phyloP scores from a whole-genome alignment of 352 stramenopile species.

The Phytopythium chamaehyphon region DNA sequence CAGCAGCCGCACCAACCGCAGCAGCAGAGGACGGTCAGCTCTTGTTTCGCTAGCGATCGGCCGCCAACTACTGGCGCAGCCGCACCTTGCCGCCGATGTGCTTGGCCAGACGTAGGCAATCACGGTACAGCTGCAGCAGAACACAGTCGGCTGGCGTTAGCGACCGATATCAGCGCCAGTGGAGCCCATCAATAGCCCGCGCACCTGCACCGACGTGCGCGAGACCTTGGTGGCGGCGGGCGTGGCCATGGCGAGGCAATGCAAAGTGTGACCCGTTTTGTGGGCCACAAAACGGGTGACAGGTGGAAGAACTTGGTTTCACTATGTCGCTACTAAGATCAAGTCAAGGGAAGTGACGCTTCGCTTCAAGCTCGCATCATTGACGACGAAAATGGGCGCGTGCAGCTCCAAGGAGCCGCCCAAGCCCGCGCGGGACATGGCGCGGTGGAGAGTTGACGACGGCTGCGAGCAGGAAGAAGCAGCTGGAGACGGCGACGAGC shows the following conservation, averaged over 20 bases:
- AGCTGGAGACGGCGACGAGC: not conserved
- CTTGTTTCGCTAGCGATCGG: no score
- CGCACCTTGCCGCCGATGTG: conserved; percentile 82
- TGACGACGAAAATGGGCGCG: conserved; percentile 32
- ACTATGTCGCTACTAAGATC: no score
- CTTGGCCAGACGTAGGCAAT: conserved; percentile 82
- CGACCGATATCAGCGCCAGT: not conserved
- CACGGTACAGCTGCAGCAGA: conserved; percentile 63
- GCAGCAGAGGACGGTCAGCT: no score
- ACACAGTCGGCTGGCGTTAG: not conserved
- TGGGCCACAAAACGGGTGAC: not conserved
- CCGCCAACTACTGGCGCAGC: no score
- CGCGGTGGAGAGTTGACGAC: conserved; percentile 47
- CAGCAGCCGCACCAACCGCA: no score
- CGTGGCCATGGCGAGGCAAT: conserved; percentile 24
- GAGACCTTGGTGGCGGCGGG: conserved; percentile 50
- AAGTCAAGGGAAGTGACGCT: conserved; percentile 12
- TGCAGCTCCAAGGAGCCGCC: conserved; percentile 34
- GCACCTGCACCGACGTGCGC: conserved; percentile 70
- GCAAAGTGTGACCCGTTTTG: not conserved
- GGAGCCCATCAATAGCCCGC: not conserved
- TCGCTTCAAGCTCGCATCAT: not conserved
- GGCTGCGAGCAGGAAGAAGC: conserved; percentile 5
- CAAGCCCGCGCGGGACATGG: conserved; percentile 18
- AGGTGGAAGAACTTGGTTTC: no score